Base-by-base conservation (phyloP, 2,329 filamentous ascomycete genomes). In the Talaromyces islandicus region DNA sequence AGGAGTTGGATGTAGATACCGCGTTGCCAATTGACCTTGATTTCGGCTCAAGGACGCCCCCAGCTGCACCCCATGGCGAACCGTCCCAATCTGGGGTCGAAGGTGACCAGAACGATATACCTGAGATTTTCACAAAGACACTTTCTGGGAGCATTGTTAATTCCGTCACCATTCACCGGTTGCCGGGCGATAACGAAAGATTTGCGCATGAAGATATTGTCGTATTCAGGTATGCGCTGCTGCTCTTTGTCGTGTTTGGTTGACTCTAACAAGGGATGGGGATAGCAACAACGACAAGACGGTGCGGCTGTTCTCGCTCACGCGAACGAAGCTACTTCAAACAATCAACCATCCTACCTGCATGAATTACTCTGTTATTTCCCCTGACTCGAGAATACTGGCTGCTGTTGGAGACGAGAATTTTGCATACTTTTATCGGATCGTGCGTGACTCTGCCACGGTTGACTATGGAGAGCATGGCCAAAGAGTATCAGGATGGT, bases 321-420 rank as follows among this genome's bases (percentile, higher is more conserved):
- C 84, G 29, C 84, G 88, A 57, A 84, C 86, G 14, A 81, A 89
- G 62, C 80, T 88, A 38, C 76, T 95, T 24, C 86, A 90, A 58
- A 82, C 87, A 50, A 78, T 97, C 57, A 81, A 84, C 4, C 88
- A 96, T 64, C 88, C 90, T 5, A 89, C 93, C 70, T 89, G 87
- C 64, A 93, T 97, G 78, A 99, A 99, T 69, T 91, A 95, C 69
- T 91, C 92, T 35, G 85, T 92, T n/a, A 88, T 99, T 57, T 97
- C 93, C 7, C 94, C 93, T 0, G 89, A 97, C 71, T 93, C 92
- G 0, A 84, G 82, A 21, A 77, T 93, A 11, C 80, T 97, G 21
- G 83, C 92, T 6, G 90, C 92, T 1, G 90, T 97, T 50, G 90
- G 93, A 46, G 94, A 99, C 70, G 89, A 92, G 67, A 88, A 91